Evolutionary conservation across 1,139 yeast genomes (phyloP).

Genomic region (Zygotorulaspora mrakii): DNA sequence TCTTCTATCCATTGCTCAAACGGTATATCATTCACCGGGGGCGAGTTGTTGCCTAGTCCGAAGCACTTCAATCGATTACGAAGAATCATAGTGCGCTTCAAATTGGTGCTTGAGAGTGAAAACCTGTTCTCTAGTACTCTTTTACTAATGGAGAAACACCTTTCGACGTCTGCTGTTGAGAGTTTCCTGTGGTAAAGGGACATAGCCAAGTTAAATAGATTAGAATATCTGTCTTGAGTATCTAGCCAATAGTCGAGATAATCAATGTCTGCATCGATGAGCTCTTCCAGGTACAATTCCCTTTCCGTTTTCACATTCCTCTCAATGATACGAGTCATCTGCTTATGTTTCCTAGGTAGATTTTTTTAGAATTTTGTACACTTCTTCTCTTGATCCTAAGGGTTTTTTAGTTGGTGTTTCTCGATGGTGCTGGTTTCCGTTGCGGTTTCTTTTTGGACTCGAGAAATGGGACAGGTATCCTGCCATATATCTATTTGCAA

Average conservation of each 20-base stretch:
- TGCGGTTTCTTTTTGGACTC: not conserved
- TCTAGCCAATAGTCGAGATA: constrained; percentile 15
- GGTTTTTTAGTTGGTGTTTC: not conserved
- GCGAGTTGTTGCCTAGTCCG: constrained; percentile 8
- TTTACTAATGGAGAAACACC: constrained; percentile 14
- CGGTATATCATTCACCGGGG: constrained; percentile 5
- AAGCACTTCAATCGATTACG: constrained; percentile 17
- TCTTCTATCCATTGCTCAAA: constrained; percentile 12
- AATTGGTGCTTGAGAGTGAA: constrained; percentile 13
- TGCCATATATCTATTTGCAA: not conserved
- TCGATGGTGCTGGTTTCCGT: not conserved
- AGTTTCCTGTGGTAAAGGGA: constrained; percentile 14
- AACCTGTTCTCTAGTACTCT: constrained; percentile 12
- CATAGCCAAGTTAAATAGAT: constrained; percentile 14
- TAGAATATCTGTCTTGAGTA: constrained; percentile 13
- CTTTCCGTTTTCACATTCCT: constrained; percentile 11
- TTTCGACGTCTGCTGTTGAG: constrained; percentile 16
- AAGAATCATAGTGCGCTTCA: constrained; percentile 15
- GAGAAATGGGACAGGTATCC: not conserved
- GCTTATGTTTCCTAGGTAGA: constrained; percentile 3
- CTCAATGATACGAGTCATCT: constrained; percentile 2
- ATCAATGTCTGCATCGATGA: constrained; percentile 8
- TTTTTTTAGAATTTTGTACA: constrained; percentile 1
- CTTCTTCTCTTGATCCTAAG: not conserved
- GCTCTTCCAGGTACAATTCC: constrained; percentile 17